These are phyloP conservation scores for Plantago ovata DNA, from an alignment of 257 asterid genomes.

Conservation along the genomic window DNA sequence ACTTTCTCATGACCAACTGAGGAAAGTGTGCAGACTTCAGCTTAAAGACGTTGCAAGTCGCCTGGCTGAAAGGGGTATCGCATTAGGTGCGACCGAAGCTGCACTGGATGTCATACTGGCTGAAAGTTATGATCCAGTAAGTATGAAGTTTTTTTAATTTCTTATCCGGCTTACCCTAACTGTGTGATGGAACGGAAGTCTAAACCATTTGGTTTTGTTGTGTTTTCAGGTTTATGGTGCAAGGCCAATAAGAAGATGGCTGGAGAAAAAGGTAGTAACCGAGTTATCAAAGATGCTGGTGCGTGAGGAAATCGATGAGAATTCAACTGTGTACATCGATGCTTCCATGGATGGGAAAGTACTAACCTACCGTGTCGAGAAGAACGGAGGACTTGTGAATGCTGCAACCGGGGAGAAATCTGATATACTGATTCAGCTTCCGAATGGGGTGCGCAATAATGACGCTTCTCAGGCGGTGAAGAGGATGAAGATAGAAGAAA, in stretches of 20 bases:
- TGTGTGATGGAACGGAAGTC: too few species aligned
- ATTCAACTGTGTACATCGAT: conserved; percentile 71
- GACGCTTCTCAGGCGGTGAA: conserved; percentile 77
- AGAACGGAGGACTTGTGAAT: conserved; percentile 78
- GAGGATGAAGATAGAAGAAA: conserved; percentile 76
- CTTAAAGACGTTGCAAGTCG: conserved; percentile 79
- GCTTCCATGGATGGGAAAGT: conserved; percentile 38
- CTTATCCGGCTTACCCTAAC: too few species aligned
- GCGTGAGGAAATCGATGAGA: conserved; percentile 79
- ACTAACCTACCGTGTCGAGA: conserved; percentile 60
- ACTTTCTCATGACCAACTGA: conserved; percentile 74
- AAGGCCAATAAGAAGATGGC: conserved; percentile 87
- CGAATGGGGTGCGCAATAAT: conserved; percentile 26
- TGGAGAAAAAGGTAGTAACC: conserved; percentile 80
- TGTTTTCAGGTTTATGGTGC: conserved; percentile 69
- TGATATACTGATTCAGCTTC: conserved; percentile 68
- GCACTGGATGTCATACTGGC: conserved; percentile 70
- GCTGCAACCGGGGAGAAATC: conserved; percentile 67
- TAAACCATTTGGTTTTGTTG: neutral
- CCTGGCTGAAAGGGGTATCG: conserved; percentile 84
- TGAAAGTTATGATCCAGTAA: conserved; percentile 82
- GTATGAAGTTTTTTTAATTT: neutral
- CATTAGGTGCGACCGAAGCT: conserved; percentile 68
- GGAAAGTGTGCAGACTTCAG: conserved; percentile 75
- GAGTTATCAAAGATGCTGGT: conserved; percentile 84